Conservation (phyloP, 768 basidiomycete genomes). For the Termitomyces bulborhizus region DNA sequence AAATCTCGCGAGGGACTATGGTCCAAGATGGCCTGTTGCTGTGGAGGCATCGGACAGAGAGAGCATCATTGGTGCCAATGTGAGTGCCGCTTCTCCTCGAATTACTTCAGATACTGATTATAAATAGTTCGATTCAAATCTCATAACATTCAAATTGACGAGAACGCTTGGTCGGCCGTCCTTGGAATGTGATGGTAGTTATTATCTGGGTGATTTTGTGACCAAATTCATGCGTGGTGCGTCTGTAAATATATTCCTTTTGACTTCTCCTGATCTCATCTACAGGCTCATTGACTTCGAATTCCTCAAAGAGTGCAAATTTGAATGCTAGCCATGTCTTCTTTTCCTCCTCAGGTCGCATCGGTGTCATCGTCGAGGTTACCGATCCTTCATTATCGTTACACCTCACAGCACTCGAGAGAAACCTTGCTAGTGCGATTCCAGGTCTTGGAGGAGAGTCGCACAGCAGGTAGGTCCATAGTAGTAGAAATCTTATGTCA, state of each 20-base stretch:
- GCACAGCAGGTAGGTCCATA: slow-evolving; percentile 50
- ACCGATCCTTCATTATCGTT: slow-evolving; percentile 42
- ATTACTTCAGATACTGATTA: neutral
- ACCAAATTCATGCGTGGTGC: slow-evolving; percentile 69
- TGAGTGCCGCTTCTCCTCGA: slow-evolving; percentile 29
- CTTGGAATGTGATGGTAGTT: slow-evolving; percentile 64
- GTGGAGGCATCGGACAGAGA: slow-evolving; percentile 51
- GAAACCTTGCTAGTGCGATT: slow-evolving; percentile 60
- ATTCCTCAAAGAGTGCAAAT: slow-evolving; percentile 31
- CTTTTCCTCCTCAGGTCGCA: slow-evolving; percentile 73
- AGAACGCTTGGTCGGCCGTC: slow-evolving; percentile 31
- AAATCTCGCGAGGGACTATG: slow-evolving; percentile 66
- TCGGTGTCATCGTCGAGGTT: slow-evolving; percentile 67
- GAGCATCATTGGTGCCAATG: slow-evolving; percentile 69
- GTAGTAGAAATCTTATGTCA: neutral
- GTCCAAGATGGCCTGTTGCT: slow-evolving; percentile 66
- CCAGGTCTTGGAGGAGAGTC: slow-evolving; percentile 46
- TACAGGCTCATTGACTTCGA: slow-evolving; percentile 50
- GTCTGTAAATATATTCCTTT: slow-evolving; percentile 2
- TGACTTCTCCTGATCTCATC: neutral
- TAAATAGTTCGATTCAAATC: slow-evolving; percentile 55
- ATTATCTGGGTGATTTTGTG: slow-evolving; percentile 71
- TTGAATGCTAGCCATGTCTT: slow-evolving; percentile 61
- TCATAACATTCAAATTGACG: slow-evolving; percentile 56
- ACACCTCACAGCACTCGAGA: slow-evolving; percentile 63